Conservation (phyloP, 2,329 filamentous ascomycete species). For the Sarocladium kiliense region DNA sequence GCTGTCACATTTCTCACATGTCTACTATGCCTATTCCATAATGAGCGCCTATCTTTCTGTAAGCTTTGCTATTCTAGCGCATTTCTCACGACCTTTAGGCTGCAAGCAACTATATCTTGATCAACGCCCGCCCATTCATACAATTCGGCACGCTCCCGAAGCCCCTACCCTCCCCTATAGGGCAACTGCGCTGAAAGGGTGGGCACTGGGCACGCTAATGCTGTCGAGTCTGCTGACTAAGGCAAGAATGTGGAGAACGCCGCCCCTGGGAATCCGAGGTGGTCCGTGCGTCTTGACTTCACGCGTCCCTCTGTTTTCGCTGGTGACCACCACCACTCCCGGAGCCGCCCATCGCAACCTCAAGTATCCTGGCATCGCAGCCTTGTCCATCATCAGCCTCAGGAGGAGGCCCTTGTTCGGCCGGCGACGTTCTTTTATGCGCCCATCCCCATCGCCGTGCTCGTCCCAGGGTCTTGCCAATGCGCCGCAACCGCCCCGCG, state of each 20-base stretch:
- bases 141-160: no score
- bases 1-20: no score
- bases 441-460: neutral
- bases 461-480: slow-evolving; percentile 5
- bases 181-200: neutral
- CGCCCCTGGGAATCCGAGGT: slow-evolving; percentile 8
- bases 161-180: neutral
- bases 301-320: slow-evolving; percentile 36
- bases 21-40: no score
- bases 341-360: slow-evolving; percentile 27
- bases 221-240: slow-evolving; percentile 4
- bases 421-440: neutral
- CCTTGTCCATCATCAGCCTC: slow-evolving; percentile 2
- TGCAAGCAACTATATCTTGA: no score
- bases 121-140: no score
- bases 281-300: slow-evolving; percentile 31
- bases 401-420: neutral
- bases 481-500: slow-evolving; percentile 7
- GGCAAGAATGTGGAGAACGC: neutral
- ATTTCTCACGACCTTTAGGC: no score
- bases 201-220: neutral
- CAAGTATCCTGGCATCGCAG: slow-evolving; percentile 22
- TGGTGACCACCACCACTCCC: neutral
- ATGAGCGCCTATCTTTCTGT: no score
- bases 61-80: no score